Evolutionary conservation across 805 yeast species (phyloP), one percentile per base, ranked within the genome.

Genomic region (Brettanomyces sp.): DNA sequence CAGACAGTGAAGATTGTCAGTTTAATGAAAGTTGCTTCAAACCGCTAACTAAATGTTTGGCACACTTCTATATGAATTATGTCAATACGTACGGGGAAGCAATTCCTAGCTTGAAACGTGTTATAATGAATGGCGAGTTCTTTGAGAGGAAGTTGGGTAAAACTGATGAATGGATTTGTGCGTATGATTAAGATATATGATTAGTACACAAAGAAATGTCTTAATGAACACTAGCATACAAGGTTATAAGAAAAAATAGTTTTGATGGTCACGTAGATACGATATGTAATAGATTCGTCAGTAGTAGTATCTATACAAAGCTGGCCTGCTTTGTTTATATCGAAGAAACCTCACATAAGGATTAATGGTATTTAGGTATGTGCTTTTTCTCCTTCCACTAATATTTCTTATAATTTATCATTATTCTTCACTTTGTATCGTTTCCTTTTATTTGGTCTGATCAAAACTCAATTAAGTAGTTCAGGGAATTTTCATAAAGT

Each of bases 41-140:
- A 7, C 67, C 72, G 0, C 51, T 76, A 33, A 61, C 64, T 0
- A 62, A 59, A 18, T 71, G 72, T 36, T 57, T 72, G 2, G 61
- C 74, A 0, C 82, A 77, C 53, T 77, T 77, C 52, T 62, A 73
- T 52, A 56, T 58, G 43, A 69, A 64, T 0, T 72, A 73, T 52
- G 69, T 72, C 46, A 59, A 64, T 13, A 57, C 59, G 36, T 42
- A 74, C 3, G 60, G 60, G 1, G 47, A 45, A 4, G 48, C 52
- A 7, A 49, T 73, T 24, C 76, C 76, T 1, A 48, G 49, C 0
- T 43, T 75, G 25, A 52, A 52, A 18, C 47, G 56, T 1, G 68
- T 66, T 1, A 52, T 63, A 3, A 48, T 76, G 30, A 66, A 69
- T 21, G 79, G 79, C 0, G 59, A 74, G 2, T 67, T 65, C 46